Base-by-base conservation (phyloP, 768 basidiomycete species). In the Saitozyma podzolica region DNA sequence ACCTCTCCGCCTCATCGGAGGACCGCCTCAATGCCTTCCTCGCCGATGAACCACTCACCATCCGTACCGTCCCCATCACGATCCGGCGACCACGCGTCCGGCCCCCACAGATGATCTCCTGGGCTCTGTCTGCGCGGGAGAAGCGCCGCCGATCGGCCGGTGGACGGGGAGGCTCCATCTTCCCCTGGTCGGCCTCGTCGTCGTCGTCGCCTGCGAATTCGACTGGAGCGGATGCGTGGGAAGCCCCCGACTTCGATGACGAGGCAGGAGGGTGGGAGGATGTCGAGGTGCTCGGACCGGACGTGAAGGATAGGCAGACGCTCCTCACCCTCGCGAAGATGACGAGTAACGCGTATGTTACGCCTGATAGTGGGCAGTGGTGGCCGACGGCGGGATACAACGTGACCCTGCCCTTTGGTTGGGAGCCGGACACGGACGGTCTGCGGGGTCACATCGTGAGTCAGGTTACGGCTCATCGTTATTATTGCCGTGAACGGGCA, bases 361-460 rank as follows among this genome's bases (percentile, higher is more conserved):
- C 82, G 14, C 83, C 86, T 0, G 82, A 83, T 8, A 86, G 80
- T 3, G 70, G 63, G n/a, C 83, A 85, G 40, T 97, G 93, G 93
- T 94, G 64, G 59, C 72, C 77, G 37, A 56, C 91, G 11, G 83
- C 83, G 0, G 83, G 82, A 0, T 94, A 87, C 86, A 87, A 86
- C 70, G 80, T 80, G 8, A 85, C 83, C 39, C 81, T 83, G 39
- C 89, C 93, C 0, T 88, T 92, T 69, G 95, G 95, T 11, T 97
- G 94, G 93, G 86, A 89, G 67, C 88, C 89, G 0, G 85, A 88
- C 29, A 87, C 87, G n/a, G 91, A 96, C 75, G 92, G 93, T 0
- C 85, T 97, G 63, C 85, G 95, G 50, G 95, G 95, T 0, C 93
- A 97, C 71, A 81, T 98, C 19, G 96, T 95, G 68, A 66, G 89